Base-by-base conservation (phyloP, 768 basidiomycete species). In the Mycena leptocephala region DNA sequence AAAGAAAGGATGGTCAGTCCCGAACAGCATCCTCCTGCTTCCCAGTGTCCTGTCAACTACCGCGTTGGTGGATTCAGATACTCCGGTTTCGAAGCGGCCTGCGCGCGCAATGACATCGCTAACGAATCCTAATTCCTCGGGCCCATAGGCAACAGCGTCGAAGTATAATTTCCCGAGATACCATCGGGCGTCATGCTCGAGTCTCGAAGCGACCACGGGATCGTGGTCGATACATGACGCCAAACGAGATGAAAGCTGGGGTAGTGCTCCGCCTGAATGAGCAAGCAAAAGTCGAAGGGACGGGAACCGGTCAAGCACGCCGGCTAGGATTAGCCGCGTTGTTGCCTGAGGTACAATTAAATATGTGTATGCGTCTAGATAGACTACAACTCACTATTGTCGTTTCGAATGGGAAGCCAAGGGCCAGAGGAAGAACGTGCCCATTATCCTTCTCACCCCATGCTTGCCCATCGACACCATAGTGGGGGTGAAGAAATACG, bases 1-100 rank as follows among this genome's bases (percentile, higher is more conserved):
- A 86, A 97, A 97, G 88, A 97, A 97, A 0, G 95, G 96, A 82
- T 97, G 95, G 81, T 97, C 96, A 35, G 96, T 96, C 26, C 96
- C 96, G 79, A 96, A 97, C 43, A 96, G 81, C 88, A 95, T 90
- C 79, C 90, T 87, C 72, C 86, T 85, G 75, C 91, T 93, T 39
- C 94, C 94, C 63, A 84, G 48, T 74, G 84, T 87, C 78, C 89
- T 83, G 76, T 87, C 74, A 22, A 62, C 74, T n/a, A 46, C 85
- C 41, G 84, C 80, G 30, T 72, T 78, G 10, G 80, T 78, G n/a
- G 84, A 66, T 39, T 75, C 77, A 71, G 84, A 81, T 62, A 84
- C 79, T 10, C 85, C 84, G 18, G 84, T 75, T 72, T 84, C 83
- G 83, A 91, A 94, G 58, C 85, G 83, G 10, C 80, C 85, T 1